These are phyloP conservation scores for Clitopilus passeckerianus DNA, from an alignment of 768 basidiomycete species.

Conservation along the genomic window DNA sequence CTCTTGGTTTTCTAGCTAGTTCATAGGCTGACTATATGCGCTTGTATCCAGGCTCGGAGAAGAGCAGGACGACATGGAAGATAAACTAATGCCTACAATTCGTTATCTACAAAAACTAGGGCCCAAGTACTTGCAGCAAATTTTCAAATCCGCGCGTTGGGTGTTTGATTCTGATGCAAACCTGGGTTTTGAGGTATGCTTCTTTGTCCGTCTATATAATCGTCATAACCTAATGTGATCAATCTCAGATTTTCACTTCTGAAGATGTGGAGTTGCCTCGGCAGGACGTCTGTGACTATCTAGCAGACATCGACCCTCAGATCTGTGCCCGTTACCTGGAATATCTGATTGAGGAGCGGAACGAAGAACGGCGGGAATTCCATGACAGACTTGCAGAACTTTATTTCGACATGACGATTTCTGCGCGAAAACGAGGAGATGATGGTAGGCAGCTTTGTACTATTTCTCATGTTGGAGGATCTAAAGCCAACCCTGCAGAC, in stretches of 20 bases:
- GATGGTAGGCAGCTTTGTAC: conserved; percentile 37
- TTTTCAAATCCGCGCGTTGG: conserved; percentile 83
- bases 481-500: conserved; percentile 24
- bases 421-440: conserved; percentile 54
- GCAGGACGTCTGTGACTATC: conserved; percentile 66
- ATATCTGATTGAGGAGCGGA: conserved; percentile 71
- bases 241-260: conserved; percentile 81
- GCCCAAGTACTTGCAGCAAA: conserved; percentile 71
- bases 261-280: conserved; percentile 92
- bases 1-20: neutral
- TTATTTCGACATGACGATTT: conserved; percentile 67
- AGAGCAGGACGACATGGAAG: conserved; percentile 69
- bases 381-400: conserved; percentile 90
- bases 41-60: conserved; percentile 60
- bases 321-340: conserved; percentile 81
- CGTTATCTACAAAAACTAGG: conserved; percentile 90
- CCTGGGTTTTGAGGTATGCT: conserved; percentile 69
- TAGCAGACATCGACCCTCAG: conserved; percentile 66
- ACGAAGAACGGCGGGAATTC: conserved; percentile 61
- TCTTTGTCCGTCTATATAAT: neutral
- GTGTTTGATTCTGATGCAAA: conserved; percentile 69
- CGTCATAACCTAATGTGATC: neutral
- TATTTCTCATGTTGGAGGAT: too few species aligned
- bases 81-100: conserved; percentile 81
- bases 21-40: neutral